phyloP scores from a whole-genome alignment of 2,329 filamentous ascomycete genomes.

The Fusarium buharicum region DNA sequence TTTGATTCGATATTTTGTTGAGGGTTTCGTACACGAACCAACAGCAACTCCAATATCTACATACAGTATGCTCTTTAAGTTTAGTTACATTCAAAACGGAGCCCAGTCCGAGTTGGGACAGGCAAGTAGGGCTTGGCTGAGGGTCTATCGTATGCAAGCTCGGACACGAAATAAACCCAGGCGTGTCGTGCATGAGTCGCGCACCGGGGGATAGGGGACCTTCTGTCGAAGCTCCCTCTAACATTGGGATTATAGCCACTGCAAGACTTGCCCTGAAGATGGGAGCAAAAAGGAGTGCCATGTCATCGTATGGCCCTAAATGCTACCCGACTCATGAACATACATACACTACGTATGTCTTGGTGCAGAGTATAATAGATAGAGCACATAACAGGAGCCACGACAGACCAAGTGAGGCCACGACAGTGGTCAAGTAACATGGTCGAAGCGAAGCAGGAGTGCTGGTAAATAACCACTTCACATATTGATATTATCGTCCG shows the following conservation, averaged over 20 bases:
- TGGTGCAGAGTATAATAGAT: not conserved
- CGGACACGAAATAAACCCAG: conserved; percentile 18
- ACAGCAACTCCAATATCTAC: not conserved
- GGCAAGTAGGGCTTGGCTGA: not conserved
- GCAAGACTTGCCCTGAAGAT: conserved; percentile 7
- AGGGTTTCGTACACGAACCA: not conserved
- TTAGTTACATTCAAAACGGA: conserved; percentile 7
- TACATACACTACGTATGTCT: not conserved
- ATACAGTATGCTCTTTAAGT: not conserved
- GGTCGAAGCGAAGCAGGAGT: conserved; percentile 1
- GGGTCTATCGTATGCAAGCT: not conserved
- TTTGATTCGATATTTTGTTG: not conserved
- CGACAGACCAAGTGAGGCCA: conserved; percentile 29
- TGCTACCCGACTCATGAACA: conserved; percentile 31
- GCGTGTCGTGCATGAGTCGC: conserved; percentile 34
- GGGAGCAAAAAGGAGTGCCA: conserved; percentile 33
- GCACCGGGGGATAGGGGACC: conserved; percentile 16
- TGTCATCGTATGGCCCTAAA: conserved; percentile 13
- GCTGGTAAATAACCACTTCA: conserved; percentile 19
- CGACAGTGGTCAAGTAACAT: not conserved
- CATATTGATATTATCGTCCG: conserved; percentile 21
- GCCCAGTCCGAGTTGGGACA: not conserved
- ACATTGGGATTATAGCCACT: conserved; percentile 5
- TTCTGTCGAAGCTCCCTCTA: conserved; percentile 13
- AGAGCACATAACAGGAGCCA: conserved; percentile 10